These are phyloP conservation scores for Aspergillus ruber DNA, from an alignment of 2,329 filamentous ascomycete species.

Conservation along the genomic window DNA sequence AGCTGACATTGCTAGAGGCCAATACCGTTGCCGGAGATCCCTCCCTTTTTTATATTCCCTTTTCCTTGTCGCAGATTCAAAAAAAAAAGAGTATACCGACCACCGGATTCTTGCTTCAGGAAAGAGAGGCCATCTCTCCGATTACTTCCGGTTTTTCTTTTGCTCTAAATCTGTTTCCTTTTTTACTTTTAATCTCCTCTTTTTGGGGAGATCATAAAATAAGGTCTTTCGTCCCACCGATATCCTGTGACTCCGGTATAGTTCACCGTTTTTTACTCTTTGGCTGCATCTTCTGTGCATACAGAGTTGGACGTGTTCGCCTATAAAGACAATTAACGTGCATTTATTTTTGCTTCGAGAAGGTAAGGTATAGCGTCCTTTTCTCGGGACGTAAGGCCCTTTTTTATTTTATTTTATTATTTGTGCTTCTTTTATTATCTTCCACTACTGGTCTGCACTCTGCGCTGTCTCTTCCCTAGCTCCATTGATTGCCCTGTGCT, in stretches of 20 bases:
- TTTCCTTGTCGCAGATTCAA: neutral
- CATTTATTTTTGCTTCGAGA: conserved; percentile 1
- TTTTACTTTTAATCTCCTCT: neutral
- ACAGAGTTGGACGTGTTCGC: conserved; percentile 8
- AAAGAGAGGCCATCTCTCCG: neutral
- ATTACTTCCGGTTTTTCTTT: neutral
- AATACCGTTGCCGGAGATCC: neutral
- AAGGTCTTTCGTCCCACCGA: conserved; percentile 8
- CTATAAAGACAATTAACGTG: conserved; percentile 1
- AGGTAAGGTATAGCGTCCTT: conserved; percentile 14
- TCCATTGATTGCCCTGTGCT: conserved; percentile 33
- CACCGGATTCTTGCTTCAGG: neutral
- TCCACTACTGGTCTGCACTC: conserved; percentile 13
- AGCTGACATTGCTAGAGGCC: neutral
- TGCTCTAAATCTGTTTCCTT: neutral
- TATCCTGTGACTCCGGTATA: conserved; percentile 20
- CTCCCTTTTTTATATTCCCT: neutral
- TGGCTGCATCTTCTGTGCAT: conserved; percentile 3
- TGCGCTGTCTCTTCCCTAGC: conserved; percentile 16
- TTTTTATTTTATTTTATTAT: conserved; percentile 7
- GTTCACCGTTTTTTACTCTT: conserved; percentile 18
- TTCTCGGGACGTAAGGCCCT: neutral
- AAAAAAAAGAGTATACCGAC: neutral
- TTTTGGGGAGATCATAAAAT: conserved; percentile 5
- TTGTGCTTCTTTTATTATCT: conserved; percentile 8